phyloP scores from a whole-genome alignment of 768 basidiomycete species.

The Boletus reticuloceps region DNA sequence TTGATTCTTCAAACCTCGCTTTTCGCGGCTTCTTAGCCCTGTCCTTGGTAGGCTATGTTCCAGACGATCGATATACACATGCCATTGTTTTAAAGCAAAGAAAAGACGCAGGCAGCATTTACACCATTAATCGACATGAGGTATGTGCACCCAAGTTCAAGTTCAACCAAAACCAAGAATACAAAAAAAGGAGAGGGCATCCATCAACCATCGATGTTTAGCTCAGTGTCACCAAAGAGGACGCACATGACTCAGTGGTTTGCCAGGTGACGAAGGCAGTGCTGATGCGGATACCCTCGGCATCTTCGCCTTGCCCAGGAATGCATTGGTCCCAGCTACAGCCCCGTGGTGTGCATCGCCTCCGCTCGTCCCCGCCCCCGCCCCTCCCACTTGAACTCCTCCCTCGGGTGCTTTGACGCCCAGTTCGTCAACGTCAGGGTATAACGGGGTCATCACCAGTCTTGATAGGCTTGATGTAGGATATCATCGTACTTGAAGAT shows the following conservation, averaged over 20 bases:
- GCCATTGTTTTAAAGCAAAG: conserved; percentile 11
- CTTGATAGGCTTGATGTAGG: conserved; percentile 53
- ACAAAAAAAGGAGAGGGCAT: conserved; percentile 7
- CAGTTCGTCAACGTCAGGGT: conserved; percentile 38
- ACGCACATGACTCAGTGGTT: conserved; percentile 86
- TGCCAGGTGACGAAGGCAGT: conserved; percentile 49
- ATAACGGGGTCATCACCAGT: conserved; percentile 42
- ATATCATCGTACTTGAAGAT: conserved; percentile 74
- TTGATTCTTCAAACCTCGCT: conserved; percentile 23
- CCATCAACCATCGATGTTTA: conserved; percentile 46
- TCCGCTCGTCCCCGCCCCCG: conserved; percentile 2
- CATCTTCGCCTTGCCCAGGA: conserved; percentile 18
- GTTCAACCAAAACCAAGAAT: conserved; percentile 10
- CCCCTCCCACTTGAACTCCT: conserved; percentile 36
- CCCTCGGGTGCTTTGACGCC: conserved; percentile 44
- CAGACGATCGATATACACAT: conserved; percentile 22
- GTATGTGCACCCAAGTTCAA: conserved; percentile 23
- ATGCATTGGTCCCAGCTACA: conserved; percentile 14
- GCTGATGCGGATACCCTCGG: conserved; percentile 19
- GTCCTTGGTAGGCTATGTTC: conserved; percentile 66
- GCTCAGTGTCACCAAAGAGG: conserved; percentile 60
- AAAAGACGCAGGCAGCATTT: conserved; percentile 23
- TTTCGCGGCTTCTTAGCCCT: conserved; percentile 69
- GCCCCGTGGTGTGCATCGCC: conserved; percentile 17
- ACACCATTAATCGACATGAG: conserved; percentile 32